These are phyloP conservation scores for Thalassia testudinum DNA, from an alignment of 116 monocot genomes.

Conservation along the genomic window DNA sequence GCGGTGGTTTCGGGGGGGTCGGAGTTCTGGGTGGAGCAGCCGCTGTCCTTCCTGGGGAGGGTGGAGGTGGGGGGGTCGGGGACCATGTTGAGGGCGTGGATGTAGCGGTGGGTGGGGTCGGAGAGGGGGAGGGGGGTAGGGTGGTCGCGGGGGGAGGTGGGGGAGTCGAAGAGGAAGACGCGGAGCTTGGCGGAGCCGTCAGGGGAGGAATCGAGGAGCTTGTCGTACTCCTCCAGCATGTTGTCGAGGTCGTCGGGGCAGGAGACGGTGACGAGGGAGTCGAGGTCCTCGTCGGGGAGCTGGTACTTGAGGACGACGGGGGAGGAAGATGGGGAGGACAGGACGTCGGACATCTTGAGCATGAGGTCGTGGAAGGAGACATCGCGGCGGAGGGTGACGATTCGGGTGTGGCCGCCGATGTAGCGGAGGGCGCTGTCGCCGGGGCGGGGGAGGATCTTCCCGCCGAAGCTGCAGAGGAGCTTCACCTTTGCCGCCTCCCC, in stretches of 20 bases:
- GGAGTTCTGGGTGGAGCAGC: slow-evolving; percentile 24
- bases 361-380: slow-evolving; percentile 32
- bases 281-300: slow-evolving; percentile 85
- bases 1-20: slow-evolving; percentile 4
- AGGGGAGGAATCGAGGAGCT: slow-evolving; percentile 15
- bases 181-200: slow-evolving; percentile 28
- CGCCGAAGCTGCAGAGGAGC: slow-evolving; percentile 75
- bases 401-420: slow-evolving; percentile 70
- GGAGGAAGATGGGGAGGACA: too few relatives aligned
- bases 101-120: slow-evolving; percentile 75
- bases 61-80: slow-evolving; percentile 17
- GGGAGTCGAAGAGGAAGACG: slow-evolving; percentile 48
- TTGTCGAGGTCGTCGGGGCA: slow-evolving; percentile 77
- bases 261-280: slow-evolving; percentile 74
- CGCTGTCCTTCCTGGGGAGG: slow-evolving; percentile 27
- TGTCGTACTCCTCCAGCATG: slow-evolving; percentile 93
- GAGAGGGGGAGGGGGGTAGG: slow-evolving; percentile 37
- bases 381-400: slow-evolving; percentile 30
- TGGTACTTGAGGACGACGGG: slow-evolving; percentile 51
- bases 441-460: slow-evolving; percentile 60
- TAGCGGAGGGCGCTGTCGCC: slow-evolving; percentile 66
- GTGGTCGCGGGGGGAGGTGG: slow-evolving; percentile 6
- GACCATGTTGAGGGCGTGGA: slow-evolving; percentile 72
- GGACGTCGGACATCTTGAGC: slow-evolving; percentile 17
- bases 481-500: slow-evolving; percentile 20